Conservation (phyloP, 352 stramenopile species). For the Phytophthora constricta region DNA sequence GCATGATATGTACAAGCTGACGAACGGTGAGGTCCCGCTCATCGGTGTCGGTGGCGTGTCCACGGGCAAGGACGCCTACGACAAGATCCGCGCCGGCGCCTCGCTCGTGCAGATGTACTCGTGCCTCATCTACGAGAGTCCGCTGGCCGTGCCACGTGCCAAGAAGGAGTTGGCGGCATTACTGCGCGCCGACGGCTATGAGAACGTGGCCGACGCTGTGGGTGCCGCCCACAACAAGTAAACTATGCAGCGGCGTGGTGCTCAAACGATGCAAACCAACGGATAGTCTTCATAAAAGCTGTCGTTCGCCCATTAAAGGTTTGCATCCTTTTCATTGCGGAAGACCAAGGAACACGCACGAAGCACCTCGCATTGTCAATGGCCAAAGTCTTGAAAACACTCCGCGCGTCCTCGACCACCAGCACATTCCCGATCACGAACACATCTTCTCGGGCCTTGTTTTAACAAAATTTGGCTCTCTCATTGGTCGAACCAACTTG, state of each 20-base stretch:
- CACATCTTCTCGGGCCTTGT: not conserved
- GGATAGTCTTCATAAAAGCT: too few relatives aligned
- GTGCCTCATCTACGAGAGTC: constrained; percentile 92
- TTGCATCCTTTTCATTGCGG: not conserved
- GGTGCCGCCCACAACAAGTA: constrained; percentile 83
- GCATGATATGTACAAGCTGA: constrained; percentile 95
- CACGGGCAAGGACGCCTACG: constrained; percentile 95
- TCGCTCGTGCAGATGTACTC: constrained; percentile 96
- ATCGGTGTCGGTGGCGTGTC: constrained; percentile 96
- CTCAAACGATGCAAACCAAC: too few relatives aligned
- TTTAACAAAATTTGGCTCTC: not conserved
- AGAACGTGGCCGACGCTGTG: constrained; percentile 84
- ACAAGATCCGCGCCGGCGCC: constrained; percentile 97
- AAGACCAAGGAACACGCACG: not conserved
- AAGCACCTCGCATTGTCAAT: not conserved
- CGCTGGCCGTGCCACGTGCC: constrained; percentile 82
- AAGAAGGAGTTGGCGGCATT: constrained; percentile 91
- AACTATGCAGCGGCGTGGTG: constrained; percentile 2
- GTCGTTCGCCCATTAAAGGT: too few relatives aligned
- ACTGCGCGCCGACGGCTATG: constrained; percentile 84
- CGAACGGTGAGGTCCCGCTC: constrained; percentile 93
- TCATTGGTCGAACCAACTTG: too few relatives aligned
- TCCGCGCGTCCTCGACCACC: not conserved
- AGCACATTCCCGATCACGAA: not conserved
- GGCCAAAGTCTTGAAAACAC: not conserved